Conservation (phyloP, 2,329 filamentous ascomycete species). For the Bertia moriformis region DNA sequence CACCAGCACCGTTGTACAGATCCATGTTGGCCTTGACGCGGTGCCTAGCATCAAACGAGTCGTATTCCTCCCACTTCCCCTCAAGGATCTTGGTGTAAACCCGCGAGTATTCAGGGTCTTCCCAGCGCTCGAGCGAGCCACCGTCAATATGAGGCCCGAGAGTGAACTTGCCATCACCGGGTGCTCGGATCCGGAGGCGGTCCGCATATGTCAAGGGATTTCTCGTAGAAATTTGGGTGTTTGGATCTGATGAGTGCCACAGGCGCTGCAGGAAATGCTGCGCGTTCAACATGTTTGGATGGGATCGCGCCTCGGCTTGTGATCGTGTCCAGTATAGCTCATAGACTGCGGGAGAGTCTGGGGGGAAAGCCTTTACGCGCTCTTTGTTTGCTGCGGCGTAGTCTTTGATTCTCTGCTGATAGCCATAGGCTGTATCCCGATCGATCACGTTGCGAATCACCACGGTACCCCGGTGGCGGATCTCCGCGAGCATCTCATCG, state of each 20-base stretch:
- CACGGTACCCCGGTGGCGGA: slow-evolving; percentile 18
- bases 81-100: slow-evolving; percentile 63
- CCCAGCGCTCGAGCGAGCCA: slow-evolving; percentile 64
- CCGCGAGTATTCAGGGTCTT: slow-evolving; percentile 49
- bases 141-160: slow-evolving; percentile 63
- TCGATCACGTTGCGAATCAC: slow-evolving; percentile 32
- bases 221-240: slow-evolving; percentile 28
- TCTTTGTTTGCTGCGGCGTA: slow-evolving; percentile 35
- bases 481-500: neutral
- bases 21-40: slow-evolving; percentile 57
- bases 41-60: slow-evolving; percentile 65
- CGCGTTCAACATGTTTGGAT: slow-evolving; percentile 20
- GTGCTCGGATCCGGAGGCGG: slow-evolving; percentile 55
- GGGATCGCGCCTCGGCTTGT: slow-evolving; percentile 22
- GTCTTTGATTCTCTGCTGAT: slow-evolving; percentile 32
- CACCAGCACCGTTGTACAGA: slow-evolving; percentile 66
- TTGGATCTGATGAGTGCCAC: slow-evolving; percentile 38
- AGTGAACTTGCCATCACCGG: slow-evolving; percentile 56
- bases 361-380: slow-evolving; percentile 13
- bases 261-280: slow-evolving; percentile 37
- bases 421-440: slow-evolving; percentile 26
- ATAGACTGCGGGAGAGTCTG: slow-evolving; percentile 15
- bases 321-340: slow-evolving; percentile 24
- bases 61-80: slow-evolving; percentile 67
- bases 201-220: slow-evolving; percentile 58